Evolutionary conservation across 768 basidiomycete genomes (phyloP).

Genomic region (Chalciporus piperatus): DNA sequence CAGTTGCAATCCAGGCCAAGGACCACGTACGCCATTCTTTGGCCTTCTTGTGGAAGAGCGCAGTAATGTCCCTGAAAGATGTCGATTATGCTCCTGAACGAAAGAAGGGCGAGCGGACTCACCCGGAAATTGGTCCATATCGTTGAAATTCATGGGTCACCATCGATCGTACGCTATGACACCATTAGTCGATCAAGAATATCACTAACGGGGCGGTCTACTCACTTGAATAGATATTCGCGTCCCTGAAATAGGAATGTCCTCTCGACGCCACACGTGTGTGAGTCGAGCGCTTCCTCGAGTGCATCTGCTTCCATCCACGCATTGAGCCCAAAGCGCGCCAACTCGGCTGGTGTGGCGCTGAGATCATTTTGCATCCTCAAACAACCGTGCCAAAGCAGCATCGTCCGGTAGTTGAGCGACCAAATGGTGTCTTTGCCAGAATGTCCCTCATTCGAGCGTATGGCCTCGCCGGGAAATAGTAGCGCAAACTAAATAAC

Average conservation of each 20-base stretch:
- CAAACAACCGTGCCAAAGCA: conserved; percentile 73
- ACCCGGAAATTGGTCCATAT: conserved; percentile 60
- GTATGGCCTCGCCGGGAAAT: conserved; percentile 69
- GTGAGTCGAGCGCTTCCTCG: conserved; percentile 58
- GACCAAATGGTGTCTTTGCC: conserved; percentile 74
- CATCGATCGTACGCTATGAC: conserved; percentile 59
- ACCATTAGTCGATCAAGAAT: background rate
- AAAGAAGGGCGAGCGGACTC: conserved; percentile 20
- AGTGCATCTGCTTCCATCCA: conserved; percentile 71
- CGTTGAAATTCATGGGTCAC: conserved; percentile 69
- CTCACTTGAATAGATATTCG: conserved; percentile 78
- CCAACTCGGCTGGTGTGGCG: conserved; percentile 48
- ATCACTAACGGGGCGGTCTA: conserved; percentile 5
- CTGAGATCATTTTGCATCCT: conserved; percentile 48
- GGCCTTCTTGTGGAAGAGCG: conserved; percentile 53
- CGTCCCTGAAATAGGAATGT: conserved; percentile 67
- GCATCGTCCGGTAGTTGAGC: conserved; percentile 63
- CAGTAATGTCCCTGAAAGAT: conserved; percentile 40
- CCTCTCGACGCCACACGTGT: conserved; percentile 66
- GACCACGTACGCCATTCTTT: conserved; percentile 63
- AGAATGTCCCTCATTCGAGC: conserved; percentile 27
- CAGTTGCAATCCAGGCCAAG: conserved; percentile 5
- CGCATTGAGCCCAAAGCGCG: conserved; percentile 61
- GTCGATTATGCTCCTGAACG: background rate
- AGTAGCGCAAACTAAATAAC: conserved; percentile 59